These are phyloP conservation scores for Suillus decipiens DNA, from an alignment of 768 basidiomycete genomes.

Conservation along the genomic window DNA sequence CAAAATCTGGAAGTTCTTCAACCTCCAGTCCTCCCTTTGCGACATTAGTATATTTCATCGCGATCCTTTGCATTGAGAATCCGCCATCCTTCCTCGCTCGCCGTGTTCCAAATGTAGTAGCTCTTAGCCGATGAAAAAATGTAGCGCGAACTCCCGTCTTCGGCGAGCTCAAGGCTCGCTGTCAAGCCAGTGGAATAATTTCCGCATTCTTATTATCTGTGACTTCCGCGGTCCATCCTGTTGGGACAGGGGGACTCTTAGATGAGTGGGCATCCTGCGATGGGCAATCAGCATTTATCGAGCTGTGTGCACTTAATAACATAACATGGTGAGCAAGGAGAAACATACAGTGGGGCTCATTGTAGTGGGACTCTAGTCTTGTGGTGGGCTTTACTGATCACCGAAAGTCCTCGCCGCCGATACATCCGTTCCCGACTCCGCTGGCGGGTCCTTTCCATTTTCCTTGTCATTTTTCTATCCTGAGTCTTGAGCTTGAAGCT, in stretches of 20 bases:
- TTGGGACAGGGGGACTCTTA: background rate
- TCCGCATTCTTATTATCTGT: background rate
- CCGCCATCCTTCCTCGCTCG: background rate
- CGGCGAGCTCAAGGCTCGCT: background rate
- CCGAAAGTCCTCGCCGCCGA: too few species aligned
- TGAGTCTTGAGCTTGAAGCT: too few species aligned
- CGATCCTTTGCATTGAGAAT: background rate
- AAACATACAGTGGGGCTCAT: background rate
- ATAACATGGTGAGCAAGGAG: background rate
- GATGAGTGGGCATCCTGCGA: background rate
- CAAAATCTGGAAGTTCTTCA: background rate
- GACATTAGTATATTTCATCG: background rate
- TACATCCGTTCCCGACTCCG: too few species aligned
- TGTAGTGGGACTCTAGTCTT: background rate
- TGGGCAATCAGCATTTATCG: background rate
- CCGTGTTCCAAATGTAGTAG: background rate
- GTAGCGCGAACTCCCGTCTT: background rate
- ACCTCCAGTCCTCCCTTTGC: background rate
- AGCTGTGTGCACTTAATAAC: background rate
- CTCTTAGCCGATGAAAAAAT: background rate
- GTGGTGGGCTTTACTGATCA: too few species aligned
- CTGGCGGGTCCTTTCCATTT: too few species aligned
- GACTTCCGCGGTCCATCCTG: background rate
- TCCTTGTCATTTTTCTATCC: too few species aligned
- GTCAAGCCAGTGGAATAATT: background rate